Percentiles rank a stretch among this genome's conserved stretches.
Evolutionary conservation across 2,329 filamentous ascomycete species (phyloP).

Genomic region (Pseudogymnoascus sp.): DNA sequence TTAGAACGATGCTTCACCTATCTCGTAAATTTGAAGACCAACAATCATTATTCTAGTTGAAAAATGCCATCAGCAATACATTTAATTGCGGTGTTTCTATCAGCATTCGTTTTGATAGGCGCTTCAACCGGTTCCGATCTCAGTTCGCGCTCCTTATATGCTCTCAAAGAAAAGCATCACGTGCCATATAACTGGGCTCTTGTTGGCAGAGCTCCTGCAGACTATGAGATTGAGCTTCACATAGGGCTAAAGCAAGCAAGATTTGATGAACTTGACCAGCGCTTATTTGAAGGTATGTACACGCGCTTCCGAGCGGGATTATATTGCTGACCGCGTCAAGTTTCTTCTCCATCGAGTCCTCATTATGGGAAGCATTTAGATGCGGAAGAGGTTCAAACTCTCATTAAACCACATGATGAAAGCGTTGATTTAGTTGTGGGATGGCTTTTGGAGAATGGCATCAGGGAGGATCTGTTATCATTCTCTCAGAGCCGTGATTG

Average conservation of each 20-base stretch:
- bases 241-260: constrained; percentile 52
- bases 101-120: neutral
- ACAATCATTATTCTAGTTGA: neutral
- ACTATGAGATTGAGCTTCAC: constrained; percentile 44
- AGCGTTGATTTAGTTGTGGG: constrained; percentile 45
- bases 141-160: neutral
- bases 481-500: constrained; percentile 50
- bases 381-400: constrained; percentile 42
- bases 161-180: constrained; percentile 47
- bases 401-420: constrained; percentile 46
- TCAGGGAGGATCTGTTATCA: constrained; percentile 30
- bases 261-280: constrained; percentile 47
- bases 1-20: neutral
- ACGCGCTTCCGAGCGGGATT: neutral
- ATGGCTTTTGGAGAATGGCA: constrained; percentile 48
- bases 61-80: neutral
- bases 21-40: neutral
- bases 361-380: constrained; percentile 49
- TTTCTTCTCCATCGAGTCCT: constrained; percentile 44
- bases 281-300: constrained; percentile 42
- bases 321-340: constrained; percentile 24
- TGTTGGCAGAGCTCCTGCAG: constrained; percentile 38
- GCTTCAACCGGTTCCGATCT: neutral
- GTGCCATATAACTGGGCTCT: constrained; percentile 45
- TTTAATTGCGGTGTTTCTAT: neutral